Evolutionary conservation across 768 basidiomycete genomes (phyloP).

Genomic region (Lactarius deliciosus): DNA sequence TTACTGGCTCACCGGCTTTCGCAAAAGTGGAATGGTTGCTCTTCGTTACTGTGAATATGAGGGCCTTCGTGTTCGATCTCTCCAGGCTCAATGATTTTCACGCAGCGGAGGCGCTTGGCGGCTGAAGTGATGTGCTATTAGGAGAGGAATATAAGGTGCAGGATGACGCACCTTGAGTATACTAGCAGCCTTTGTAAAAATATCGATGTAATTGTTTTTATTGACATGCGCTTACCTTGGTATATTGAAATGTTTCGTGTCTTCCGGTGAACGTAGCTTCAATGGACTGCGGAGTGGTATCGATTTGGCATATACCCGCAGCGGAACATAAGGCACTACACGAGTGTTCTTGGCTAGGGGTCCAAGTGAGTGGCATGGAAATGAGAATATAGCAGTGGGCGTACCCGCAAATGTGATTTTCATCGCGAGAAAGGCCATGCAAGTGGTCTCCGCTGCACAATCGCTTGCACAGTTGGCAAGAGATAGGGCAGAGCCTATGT

Average conservation of each 20-base stretch:
- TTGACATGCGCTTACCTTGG: constrained; percentile 44
- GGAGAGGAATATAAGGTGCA: background rate
- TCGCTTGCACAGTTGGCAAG: constrained; percentile 54
- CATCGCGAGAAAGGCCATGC: constrained; percentile 44
- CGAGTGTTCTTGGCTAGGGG: constrained; percentile 49
- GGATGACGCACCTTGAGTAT: constrained; percentile 47
- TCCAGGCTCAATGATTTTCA: constrained; percentile 46
- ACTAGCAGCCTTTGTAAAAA: constrained; percentile 36
- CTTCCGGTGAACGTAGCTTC: constrained; percentile 60
- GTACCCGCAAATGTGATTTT: constrained; percentile 59
- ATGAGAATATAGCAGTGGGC: constrained; percentile 15
- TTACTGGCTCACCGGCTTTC: constrained; percentile 41
- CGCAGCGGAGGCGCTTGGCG: constrained; percentile 50
- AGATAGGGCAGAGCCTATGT: constrained; percentile 50
- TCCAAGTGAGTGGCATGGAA: background rate
- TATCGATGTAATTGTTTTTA: background rate
- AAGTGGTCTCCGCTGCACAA: constrained; percentile 51
- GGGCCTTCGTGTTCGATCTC: constrained; percentile 43
- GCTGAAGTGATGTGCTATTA: constrained; percentile 35
- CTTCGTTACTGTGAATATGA: constrained; percentile 50
- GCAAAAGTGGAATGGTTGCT: constrained; percentile 53
- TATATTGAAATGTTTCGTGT: constrained; percentile 61
- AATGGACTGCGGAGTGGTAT: constrained; percentile 56
- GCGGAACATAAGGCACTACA: constrained; percentile 46
- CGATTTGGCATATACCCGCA: constrained; percentile 56